Conservation (phyloP, 306 rosid genomes). For the Vigna angularis region DNA sequence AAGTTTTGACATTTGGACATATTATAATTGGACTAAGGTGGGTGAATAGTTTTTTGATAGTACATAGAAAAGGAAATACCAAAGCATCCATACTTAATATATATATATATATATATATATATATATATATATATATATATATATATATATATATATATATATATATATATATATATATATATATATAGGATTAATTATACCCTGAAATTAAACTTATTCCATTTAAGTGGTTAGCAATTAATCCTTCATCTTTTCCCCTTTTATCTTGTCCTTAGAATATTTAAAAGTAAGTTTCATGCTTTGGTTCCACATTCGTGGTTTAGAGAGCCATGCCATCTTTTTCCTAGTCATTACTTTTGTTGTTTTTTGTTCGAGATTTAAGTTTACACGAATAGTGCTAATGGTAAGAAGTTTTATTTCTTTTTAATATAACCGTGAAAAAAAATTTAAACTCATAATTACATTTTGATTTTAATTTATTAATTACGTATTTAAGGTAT, state of each 20-base stretch:
- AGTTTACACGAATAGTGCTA: no score
- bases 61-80: background rate
- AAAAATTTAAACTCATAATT: no score
- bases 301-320: background rate
- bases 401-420: no score
- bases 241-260: background rate
- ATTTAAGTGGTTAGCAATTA: background rate
- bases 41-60: background rate
- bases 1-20: constrained; percentile 28
- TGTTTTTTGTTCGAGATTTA: background rate
- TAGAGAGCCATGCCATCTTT: no score
- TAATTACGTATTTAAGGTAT: no score
- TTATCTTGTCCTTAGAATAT: constrained; percentile 7
- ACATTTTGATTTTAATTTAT: no score
- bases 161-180: no score
- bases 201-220: background rate
- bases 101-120: no score
- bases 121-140: no score
- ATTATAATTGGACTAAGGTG: background rate
- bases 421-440: no score
- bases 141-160: no score
- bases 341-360: no score
- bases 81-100: background rate
- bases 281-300: background rate
- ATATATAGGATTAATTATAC: background rate